Evolutionary conservation across 2,329 filamentous ascomycete species (phyloP).

Genomic region (Colletotrichum cuscutae): DNA sequence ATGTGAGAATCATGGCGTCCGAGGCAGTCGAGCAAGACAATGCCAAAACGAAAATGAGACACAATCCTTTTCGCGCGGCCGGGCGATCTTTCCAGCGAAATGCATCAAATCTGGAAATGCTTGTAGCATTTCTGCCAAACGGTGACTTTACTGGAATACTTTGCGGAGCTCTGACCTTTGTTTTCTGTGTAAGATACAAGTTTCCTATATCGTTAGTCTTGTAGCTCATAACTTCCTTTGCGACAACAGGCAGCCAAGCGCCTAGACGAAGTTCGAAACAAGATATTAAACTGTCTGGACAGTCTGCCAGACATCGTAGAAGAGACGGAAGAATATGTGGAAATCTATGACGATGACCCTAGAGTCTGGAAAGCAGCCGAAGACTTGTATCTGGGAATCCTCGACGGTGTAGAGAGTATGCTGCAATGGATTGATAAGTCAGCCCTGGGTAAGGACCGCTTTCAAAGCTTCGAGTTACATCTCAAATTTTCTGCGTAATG

Average conservation of each 20-base stretch:
- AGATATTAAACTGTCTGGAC: neutral
- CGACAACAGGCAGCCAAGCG: neutral
- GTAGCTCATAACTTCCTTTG: neutral
- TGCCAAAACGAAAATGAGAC: slow-evolving; percentile 1
- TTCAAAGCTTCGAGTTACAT: too few species aligned
- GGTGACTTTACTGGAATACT: slow-evolving; percentile 1
- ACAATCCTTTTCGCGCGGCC: slow-evolving; percentile 4
- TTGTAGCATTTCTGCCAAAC: slow-evolving; percentile 4
- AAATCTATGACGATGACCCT: slow-evolving; percentile 8
- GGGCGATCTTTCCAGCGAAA: slow-evolving; percentile 14
- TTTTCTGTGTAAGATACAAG: neutral
- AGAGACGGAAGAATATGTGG: slow-evolving; percentile 1
- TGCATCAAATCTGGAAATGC: slow-evolving; percentile 7
- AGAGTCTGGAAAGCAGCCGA: slow-evolving; percentile 11
- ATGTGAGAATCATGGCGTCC: neutral
- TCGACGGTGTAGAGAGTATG: slow-evolving; percentile 15
- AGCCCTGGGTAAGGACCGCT: neutral
- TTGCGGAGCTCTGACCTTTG: slow-evolving; percentile 8
- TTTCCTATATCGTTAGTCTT: neutral
- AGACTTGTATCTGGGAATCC: slow-evolving; percentile 13
- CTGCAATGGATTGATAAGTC: slow-evolving; percentile 16
- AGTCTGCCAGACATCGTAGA: neutral
- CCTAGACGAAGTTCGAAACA: slow-evolving; percentile 14
- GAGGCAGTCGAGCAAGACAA: slow-evolving; percentile 7
- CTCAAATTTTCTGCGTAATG: too few species aligned